Evolutionary conservation across 257 asterid species (phyloP).

Genomic region (Fraxinus americana): DNA sequence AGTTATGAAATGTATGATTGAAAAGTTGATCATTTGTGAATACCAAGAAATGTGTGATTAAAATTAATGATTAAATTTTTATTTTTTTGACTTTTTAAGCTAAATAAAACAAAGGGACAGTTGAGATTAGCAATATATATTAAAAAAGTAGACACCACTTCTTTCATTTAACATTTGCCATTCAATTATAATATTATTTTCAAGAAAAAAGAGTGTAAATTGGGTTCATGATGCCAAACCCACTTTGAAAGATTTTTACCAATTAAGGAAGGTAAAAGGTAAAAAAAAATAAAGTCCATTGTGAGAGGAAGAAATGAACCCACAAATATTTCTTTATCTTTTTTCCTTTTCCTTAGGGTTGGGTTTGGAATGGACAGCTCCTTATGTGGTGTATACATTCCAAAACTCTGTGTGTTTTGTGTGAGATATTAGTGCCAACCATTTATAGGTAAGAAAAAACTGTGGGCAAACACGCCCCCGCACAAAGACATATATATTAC

Average conservation of each 20-base stretch:
- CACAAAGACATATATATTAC: too few species aligned
- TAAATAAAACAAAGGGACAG: too few species aligned
- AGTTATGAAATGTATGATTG: not conserved
- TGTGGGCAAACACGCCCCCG: not conserved
- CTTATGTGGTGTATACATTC: conserved; percentile 35
- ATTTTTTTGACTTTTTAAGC: too few species aligned
- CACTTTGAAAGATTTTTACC: conserved; percentile 28
- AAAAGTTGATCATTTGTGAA: not conserved
- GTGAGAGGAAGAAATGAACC: conserved; percentile 27
- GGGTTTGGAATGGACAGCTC: conserved; percentile 49
- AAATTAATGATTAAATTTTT: too few species aligned
- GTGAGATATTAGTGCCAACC: conserved; percentile 11
- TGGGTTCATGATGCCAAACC: conserved; percentile 22
- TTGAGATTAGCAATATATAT: too few species aligned
- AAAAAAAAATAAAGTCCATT: conserved; percentile 24
- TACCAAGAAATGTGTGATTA: not conserved
- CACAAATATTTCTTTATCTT: conserved; percentile 23
- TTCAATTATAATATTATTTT: not conserved
- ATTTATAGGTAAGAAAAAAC: conserved; percentile 19
- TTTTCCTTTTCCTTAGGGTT: conserved; percentile 42
- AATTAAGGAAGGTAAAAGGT: conserved; percentile 29
- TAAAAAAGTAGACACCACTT: not conserved
- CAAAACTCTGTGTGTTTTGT: conserved; percentile 14
- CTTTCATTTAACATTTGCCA: not conserved
- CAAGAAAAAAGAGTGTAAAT: not conserved